phyloP scores from a whole-genome alignment of 495 filamentous ascomycete genomes.

The Apodospora peruviana region DNA sequence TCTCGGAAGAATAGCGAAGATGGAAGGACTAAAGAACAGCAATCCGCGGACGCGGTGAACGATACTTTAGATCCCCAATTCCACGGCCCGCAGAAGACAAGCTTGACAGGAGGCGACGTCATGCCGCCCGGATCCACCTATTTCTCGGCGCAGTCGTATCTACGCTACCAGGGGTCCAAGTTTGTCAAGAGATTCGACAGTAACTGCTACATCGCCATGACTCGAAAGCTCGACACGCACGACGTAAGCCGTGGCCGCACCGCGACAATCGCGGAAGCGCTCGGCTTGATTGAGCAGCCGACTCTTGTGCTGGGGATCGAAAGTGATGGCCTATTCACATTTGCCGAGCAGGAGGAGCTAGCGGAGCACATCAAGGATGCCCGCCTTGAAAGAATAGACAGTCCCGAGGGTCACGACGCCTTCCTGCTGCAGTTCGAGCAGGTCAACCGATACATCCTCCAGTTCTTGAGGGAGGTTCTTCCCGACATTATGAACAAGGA shows the following conservation, averaged over 20 bases:
- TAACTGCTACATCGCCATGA: slow-evolving; percentile 98
- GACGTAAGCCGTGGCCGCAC: slow-evolving; percentile 76
- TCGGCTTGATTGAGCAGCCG: slow-evolving; percentile 81
- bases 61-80: slow-evolving; percentile 66
- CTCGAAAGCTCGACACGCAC: slow-evolving; percentile 97
- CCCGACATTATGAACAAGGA: slow-evolving; percentile 77
- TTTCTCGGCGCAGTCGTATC: slow-evolving; percentile 95
- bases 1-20: slow-evolving; percentile 31
- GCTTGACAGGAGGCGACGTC: slow-evolving; percentile 32
- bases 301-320: slow-evolving; percentile 88
- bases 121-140: slow-evolving; percentile 67
- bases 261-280: slow-evolving; percentile 59
- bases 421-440: slow-evolving; percentile 96
- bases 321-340: slow-evolving; percentile 92
- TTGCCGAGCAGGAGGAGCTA: slow-evolving; percentile 89
- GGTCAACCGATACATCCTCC: slow-evolving; percentile 81
- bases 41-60: no score
- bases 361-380: slow-evolving; percentile 77
- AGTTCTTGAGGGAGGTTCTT: slow-evolving; percentile 75
- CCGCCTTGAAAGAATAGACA: slow-evolving; percentile 77
- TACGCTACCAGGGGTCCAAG: slow-evolving; percentile 95
- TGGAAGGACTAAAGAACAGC: background rate
- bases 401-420: slow-evolving; percentile 91
- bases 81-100: slow-evolving; percentile 49
- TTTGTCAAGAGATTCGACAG: slow-evolving; percentile 96